These are phyloP conservation scores for Papiliotrema terrestris DNA, from an alignment of 1,284 basidiomycete genomes.

Conservation along the genomic window DNA sequence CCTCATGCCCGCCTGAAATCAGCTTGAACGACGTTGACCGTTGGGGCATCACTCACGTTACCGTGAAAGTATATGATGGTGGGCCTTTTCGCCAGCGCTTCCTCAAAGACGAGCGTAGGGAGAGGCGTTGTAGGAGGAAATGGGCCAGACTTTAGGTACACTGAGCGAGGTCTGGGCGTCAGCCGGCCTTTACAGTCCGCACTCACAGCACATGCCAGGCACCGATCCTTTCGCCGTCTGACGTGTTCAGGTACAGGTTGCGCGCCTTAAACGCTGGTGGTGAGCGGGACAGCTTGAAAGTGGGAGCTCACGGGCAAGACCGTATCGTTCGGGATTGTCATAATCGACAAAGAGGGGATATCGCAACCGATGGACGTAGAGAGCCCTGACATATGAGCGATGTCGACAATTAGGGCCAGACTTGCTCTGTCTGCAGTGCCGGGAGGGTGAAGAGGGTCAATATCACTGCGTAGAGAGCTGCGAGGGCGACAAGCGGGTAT, in stretches of 20 bases:
- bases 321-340: conserved; percentile 67
- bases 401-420: neutral
- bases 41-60: conserved; percentile 55
- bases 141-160: conserved; percentile 10
- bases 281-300: neutral
- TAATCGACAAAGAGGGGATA: conserved; percentile 65
- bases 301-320: conserved; percentile 67
- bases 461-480: neutral
- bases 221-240: conserved; percentile 75
- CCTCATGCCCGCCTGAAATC: conserved; percentile 29
- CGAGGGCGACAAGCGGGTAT: neutral
- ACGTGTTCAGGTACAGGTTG: conserved; percentile 66
- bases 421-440: neutral
- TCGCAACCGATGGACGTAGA: conserved; percentile 66
- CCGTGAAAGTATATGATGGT: conserved; percentile 88
- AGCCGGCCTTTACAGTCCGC: neutral
- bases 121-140: conserved; percentile 26
- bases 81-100: conserved; percentile 61
- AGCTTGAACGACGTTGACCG: neutral
- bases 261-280: conserved; percentile 68
- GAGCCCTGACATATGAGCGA: conserved; percentile 40
- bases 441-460: neutral
- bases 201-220: conserved; percentile 79
- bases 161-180: conserved; percentile 24
- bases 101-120: conserved; percentile 34